Evolutionary conservation across 2,329 filamentous ascomycete species (phyloP).

Genomic region (Fusarium mexicanum): DNA sequence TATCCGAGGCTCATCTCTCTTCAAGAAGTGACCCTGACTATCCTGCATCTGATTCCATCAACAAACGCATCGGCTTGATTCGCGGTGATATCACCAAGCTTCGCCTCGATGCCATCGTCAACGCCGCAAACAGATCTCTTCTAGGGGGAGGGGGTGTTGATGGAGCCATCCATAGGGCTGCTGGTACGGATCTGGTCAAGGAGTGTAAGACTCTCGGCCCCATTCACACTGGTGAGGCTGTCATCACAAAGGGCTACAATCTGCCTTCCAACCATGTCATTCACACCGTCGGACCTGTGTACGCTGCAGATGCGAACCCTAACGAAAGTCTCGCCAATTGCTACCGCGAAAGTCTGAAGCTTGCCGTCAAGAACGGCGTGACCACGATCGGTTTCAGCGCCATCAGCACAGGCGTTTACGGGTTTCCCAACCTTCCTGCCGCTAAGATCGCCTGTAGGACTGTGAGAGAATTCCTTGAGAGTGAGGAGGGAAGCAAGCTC

Average conservation of each 20-base stretch:
- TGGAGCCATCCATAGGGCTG: conserved; percentile 85
- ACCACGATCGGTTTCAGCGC: conserved; percentile 83
- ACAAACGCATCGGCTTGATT: conserved; percentile 76
- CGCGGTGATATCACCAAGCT: conserved; percentile 85
- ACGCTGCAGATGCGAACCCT: conserved; percentile 56
- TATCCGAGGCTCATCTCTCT: conserved; percentile 8
- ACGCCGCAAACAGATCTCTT: conserved; percentile 84
- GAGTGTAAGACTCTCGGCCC: conserved; percentile 80
- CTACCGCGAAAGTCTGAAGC: conserved; percentile 75
- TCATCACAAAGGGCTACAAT: conserved; percentile 81
- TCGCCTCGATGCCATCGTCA: conserved; percentile 84
- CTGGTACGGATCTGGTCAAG: conserved; percentile 71
- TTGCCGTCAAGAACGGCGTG: conserved; percentile 75
- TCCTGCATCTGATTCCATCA: conserved; percentile 63
- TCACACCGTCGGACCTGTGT: conserved; percentile 90
- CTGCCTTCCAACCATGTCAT: conserved; percentile 84
- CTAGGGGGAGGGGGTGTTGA: conserved; percentile 92
- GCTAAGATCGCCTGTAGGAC: conserved; percentile 74
- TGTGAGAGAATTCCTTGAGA: conserved; percentile 65
- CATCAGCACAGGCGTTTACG: conserved; percentile 90
- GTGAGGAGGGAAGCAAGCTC: conserved; percentile 60
- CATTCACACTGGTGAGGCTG: conserved; percentile 80
- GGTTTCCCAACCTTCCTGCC: conserved; percentile 80
- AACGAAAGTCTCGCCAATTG: conserved; percentile 65
- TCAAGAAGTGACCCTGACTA: neutral